Percentiles rank a stretch among this genome's conserved stretches.
Conservation (phyloP, 2,329 filamentous ascomycete genomes). For the Colletotrichum eremochloae region DNA sequence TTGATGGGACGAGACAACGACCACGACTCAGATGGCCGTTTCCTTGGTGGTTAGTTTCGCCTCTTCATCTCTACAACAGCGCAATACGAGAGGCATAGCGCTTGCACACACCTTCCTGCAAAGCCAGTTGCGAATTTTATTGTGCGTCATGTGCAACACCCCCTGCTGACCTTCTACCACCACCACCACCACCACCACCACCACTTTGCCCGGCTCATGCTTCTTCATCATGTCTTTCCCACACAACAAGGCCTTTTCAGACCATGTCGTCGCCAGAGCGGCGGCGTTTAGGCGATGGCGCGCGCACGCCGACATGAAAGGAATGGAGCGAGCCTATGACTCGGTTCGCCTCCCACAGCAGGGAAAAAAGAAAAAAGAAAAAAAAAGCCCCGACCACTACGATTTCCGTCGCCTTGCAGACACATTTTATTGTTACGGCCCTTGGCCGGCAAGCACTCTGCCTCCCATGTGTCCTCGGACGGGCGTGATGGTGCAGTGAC, state of each 20-base stretch:
- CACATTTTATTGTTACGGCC: slow-evolving; percentile 3
- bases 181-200: background rate
- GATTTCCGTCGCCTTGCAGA: slow-evolving; percentile 13
- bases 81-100: slow-evolving; percentile 7
- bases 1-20: slow-evolving; percentile 5
- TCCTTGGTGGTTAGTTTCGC: slow-evolving; percentile 13
- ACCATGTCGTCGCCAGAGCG: background rate
- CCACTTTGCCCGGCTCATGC: background rate
- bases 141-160: slow-evolving; percentile 25
- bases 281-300: no score
- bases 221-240: slow-evolving; percentile 8
- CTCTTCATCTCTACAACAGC: slow-evolving; percentile 7
- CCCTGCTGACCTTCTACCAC: slow-evolving; percentile 17
- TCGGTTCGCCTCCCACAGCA: slow-evolving; percentile 22
- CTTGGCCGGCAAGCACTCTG: slow-evolving; percentile 11
- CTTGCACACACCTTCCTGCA: slow-evolving; percentile 10
- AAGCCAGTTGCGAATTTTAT: slow-evolving; percentile 17
- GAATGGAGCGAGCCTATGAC: slow-evolving; percentile 29
- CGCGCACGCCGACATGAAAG: background rate
- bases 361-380: background rate
- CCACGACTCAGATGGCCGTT: slow-evolving; percentile 3
- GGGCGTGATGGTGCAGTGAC: slow-evolving; percentile 23
- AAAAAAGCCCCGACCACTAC: slow-evolving; percentile 14
- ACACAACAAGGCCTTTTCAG: slow-evolving; percentile 8
- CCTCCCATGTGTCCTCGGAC: slow-evolving; percentile 16